Base-by-base conservation (phyloP, 768 basidiomycete species). In the Megacollybia marginata region DNA sequence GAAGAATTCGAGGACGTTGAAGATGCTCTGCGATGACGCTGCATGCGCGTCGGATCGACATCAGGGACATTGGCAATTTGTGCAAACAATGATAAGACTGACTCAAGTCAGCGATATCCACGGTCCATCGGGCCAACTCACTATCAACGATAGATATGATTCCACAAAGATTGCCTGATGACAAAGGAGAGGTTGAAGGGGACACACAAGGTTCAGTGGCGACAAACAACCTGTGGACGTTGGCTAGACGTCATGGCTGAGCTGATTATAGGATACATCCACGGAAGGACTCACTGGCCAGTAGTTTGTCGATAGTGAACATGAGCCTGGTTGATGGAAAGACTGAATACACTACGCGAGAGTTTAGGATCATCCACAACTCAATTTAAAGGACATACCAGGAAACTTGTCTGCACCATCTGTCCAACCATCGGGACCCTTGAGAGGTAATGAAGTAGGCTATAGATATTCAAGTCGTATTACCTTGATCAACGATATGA, bases 81-180 rank as follows among this genome's bases (percentile, higher is more conserved):
- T 0, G 88, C 89, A 59, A 92, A 92, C 23, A 87, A 67, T 2
- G 88, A 88, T 23, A 92, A 76, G 45, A 90, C 88, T 88, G 52
- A 33, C 40, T 47, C 46, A 20, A 44, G 13, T 44, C 5, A 1
- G 6, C 31, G 20, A 46, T 42, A 19, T 32, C 12, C 55, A 45
- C 44, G 19, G 33, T 11, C 33, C 6, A 33, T 28, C 9, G 31
- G 28, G 4, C 42, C 44, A 33, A 70, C 81, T 52, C 58, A 91
- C 89, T 81, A 59, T 92, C 89, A 19, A 88, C 86, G 51, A 86
- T 76, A 12, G 89, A 90, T 9, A 90, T 83, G n/a, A 92, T 76
- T 12, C 89, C 89, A 8, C 74, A 80, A 7, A 87, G 70, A 55
- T 74, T 76, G 40, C 75, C 74, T 5, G 74, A 62, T 45, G 62